Conservation (phyloP, 257 asterid species). For the Plantago elongata region DNA sequence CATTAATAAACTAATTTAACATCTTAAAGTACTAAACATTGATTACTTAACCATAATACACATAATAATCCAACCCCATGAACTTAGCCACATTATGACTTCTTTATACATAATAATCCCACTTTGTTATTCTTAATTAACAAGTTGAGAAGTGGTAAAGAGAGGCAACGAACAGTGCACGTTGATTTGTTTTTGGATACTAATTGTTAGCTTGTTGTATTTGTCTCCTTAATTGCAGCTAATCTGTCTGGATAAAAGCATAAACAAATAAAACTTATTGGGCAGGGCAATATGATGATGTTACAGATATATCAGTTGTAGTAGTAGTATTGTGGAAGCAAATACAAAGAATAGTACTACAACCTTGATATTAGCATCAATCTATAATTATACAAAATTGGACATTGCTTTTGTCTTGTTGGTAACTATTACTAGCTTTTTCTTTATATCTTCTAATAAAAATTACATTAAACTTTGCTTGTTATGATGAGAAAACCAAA, state of each 20-base stretch:
- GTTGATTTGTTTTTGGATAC: constrained; percentile 5
- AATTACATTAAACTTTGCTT: not conserved
- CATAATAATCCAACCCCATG: not conserved
- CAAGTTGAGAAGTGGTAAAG: constrained; percentile 2
- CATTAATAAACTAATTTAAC: not conserved
- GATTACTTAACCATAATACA: constrained; percentile 11
- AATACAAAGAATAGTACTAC: constrained; percentile 2
- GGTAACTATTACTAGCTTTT: not conserved
- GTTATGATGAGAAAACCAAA: constrained; percentile 27
- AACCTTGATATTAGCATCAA: constrained; percentile 9
- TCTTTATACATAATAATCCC: not conserved
- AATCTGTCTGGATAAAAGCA: constrained; percentile 19
- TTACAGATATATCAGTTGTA: not conserved
- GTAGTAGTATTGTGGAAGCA: not conserved
- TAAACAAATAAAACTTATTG: constrained; percentile 2
- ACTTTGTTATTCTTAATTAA: too few relatives aligned
- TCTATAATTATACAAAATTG: not conserved
- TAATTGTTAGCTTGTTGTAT: constrained; percentile 1
- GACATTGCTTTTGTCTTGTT: constrained; percentile 12
- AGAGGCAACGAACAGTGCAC: not conserved
- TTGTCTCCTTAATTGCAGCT: constrained; percentile 32
- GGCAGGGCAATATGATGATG: not conserved
- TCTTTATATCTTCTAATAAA: not conserved
- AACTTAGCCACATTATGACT: constrained; percentile 4
- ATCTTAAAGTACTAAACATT: not conserved